These are phyloP conservation scores for Malassezia vespertilionis DNA, from an alignment of 1,284 basidiomycete species.

Conservation along the genomic window DNA sequence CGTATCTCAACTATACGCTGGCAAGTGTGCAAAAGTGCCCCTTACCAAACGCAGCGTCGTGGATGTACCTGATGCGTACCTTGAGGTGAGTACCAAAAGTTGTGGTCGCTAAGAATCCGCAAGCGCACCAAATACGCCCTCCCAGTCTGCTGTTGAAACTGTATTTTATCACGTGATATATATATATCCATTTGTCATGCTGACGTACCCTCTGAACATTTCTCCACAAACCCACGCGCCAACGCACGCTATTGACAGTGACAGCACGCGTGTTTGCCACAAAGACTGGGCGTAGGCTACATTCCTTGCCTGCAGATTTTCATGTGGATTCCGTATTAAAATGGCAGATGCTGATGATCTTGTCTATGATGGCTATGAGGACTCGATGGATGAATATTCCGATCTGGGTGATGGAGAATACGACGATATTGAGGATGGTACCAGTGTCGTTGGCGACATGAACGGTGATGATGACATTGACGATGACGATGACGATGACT, in stretches of 20 bases:
- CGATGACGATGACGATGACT: constrained; percentile 9
- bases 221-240: constrained; percentile 12
- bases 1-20: too few relatives aligned
- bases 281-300: neutral
- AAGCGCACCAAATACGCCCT: neutral
- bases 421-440: constrained; percentile 19
- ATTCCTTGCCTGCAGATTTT: neutral
- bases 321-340: neutral
- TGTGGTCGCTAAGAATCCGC: constrained; percentile 15
- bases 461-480: constrained; percentile 13
- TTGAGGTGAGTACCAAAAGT: constrained; percentile 16
- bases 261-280: constrained; percentile 11
- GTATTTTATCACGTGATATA: constrained; percentile 13
- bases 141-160: constrained; percentile 12
- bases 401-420: constrained; percentile 30
- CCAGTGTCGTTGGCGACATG: constrained; percentile 25
- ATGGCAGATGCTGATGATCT: constrained; percentile 12
- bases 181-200: neutral
- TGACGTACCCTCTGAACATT: neutral
- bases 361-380: constrained; percentile 26
- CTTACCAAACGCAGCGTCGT: too few relatives aligned
- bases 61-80: constrained; percentile 5
- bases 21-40: too few relatives aligned
- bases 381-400: constrained; percentile 43
- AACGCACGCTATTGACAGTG: constrained; percentile 11